Conservation (phyloP, 2,329 filamentous ascomycete genomes). For the Dothideomycetidae sp. region DNA sequence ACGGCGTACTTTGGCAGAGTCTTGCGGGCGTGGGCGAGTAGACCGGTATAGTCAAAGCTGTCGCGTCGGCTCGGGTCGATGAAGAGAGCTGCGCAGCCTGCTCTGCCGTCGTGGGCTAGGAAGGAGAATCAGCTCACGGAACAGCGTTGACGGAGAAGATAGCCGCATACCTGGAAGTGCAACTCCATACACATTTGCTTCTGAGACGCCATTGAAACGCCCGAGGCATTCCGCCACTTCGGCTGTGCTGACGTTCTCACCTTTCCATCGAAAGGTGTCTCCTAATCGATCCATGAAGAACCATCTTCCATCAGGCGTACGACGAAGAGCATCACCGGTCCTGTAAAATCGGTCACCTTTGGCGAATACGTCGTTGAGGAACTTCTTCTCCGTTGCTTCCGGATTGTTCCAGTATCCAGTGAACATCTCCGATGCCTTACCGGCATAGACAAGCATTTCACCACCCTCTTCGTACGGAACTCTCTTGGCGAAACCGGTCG, state of each 20-base stretch:
- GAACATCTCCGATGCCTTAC: conserved; percentile 43
- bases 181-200: conserved; percentile 38
- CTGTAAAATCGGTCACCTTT: conserved; percentile 36
- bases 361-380: conserved; percentile 32
- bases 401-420: conserved; percentile 57
- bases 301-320: conserved; percentile 32
- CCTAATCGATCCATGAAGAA: conserved; percentile 36
- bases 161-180: conserved; percentile 24
- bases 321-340: conserved; percentile 33
- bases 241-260: conserved; percentile 35
- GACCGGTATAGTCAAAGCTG: conserved; percentile 42
- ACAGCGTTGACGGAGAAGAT: not conserved
- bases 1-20: conserved; percentile 60
- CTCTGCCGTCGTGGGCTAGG: conserved; percentile 34
- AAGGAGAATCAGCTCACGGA: conserved; percentile 3
- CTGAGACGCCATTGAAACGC: conserved; percentile 29
- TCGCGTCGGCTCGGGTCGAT: conserved; percentile 36
- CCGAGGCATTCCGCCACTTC: conserved; percentile 34
- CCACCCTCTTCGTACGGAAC: conserved; percentile 53
- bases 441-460: conserved; percentile 57
- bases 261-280: conserved; percentile 38
- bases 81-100: conserved; percentile 42
- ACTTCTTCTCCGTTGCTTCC: conserved; percentile 47
- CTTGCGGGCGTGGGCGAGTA: conserved; percentile 44
- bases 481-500: conserved; percentile 52